phyloP scores from a whole-genome alignment of 768 basidiomycete species.

The Pholiota microspora region DNA sequence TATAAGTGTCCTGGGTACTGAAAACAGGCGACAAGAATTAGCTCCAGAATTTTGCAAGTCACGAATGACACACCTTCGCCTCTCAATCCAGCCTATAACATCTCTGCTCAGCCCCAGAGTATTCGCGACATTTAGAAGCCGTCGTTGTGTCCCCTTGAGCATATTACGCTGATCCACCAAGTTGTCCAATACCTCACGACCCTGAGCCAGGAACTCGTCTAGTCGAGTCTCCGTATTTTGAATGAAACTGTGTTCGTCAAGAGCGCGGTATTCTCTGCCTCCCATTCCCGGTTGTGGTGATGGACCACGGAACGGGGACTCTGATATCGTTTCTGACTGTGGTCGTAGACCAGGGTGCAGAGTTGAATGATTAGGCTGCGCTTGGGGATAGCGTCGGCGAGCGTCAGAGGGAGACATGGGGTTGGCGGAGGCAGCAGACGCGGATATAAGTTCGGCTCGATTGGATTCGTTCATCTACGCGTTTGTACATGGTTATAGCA shows the following conservation, averaged over 20 bases:
- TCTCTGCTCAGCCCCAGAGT: conserved; percentile 91
- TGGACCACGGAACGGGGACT: conserved; percentile 79
- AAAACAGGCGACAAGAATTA: neutral
- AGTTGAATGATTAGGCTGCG: conserved; percentile 42
- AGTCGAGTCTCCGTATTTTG: conserved; percentile 77
- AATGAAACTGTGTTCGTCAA: conserved; percentile 88
- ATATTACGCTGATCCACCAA: conserved; percentile 90
- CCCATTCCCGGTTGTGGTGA: conserved; percentile 53
- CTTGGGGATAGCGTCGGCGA: conserved; percentile 63
- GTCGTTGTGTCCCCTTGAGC: conserved; percentile 90
- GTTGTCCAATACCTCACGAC: conserved; percentile 88
- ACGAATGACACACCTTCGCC: conserved; percentile 68
- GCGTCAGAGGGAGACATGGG: conserved; percentile 48
- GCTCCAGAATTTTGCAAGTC: neutral
- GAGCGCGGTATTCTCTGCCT: conserved; percentile 71
- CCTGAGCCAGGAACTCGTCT: conserved; percentile 92
- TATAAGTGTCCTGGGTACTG: conserved; percentile 95
- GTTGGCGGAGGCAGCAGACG: conserved; percentile 35
- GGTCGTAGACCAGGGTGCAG: conserved; percentile 52
- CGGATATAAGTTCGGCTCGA: conserved; percentile 63
- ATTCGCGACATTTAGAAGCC: conserved; percentile 88
- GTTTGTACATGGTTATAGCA: neutral
- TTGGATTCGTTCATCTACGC: conserved; percentile 54
- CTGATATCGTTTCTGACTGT: conserved; percentile 54
- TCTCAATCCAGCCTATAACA: conserved; percentile 97